A percentile compares a stretch with the other conserved stretches of the same genome.
These are phyloP conservation scores for Syzygium grande DNA, from an alignment of 345 rosid genomes.

Conservation along the genomic window DNA sequence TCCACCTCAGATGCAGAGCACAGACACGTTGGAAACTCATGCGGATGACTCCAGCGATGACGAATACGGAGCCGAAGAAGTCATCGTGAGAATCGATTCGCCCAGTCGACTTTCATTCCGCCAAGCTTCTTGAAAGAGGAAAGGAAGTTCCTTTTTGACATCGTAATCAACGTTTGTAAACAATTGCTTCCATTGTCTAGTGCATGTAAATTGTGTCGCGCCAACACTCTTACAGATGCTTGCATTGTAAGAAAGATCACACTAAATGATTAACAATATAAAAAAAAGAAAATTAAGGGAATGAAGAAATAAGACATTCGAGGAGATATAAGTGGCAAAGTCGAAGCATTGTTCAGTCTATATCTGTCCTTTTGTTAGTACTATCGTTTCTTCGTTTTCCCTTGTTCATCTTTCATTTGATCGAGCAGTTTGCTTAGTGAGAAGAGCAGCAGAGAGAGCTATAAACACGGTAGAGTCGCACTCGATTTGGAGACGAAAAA, in stretches of 20 bases:
- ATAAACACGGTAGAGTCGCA: not conserved
- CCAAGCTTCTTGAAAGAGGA: conserved; percentile 15
- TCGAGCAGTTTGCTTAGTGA: too few relatives aligned
- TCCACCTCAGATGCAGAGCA: not conserved
- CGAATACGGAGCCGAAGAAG: conserved; percentile 50
- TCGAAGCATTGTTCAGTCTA: not conserved
- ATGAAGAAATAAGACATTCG: not conserved
- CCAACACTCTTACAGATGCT: not conserved
- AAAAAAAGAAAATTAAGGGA: not conserved
- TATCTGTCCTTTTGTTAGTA: not conserved
- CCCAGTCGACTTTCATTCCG: conserved; percentile 65
- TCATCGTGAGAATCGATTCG: conserved; percentile 63
- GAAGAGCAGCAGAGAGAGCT: too few relatives aligned
- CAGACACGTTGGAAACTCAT: conserved; percentile 1
- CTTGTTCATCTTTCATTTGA: too few relatives aligned
- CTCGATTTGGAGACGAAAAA: too few relatives aligned
- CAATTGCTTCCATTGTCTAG: not conserved
- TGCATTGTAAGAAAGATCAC: not conserved
- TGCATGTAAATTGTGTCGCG: not conserved
- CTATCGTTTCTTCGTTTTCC: too few relatives aligned
- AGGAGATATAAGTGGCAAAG: not conserved
- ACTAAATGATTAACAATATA: not conserved
- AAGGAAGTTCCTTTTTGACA: not conserved
- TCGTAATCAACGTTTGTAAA: not conserved
- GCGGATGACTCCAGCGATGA: conserved; percentile 44